These are phyloP conservation scores for Hypomyces perniciosus DNA, from an alignment of 2,329 filamentous ascomycete genomes.

Conservation along the genomic window DNA sequence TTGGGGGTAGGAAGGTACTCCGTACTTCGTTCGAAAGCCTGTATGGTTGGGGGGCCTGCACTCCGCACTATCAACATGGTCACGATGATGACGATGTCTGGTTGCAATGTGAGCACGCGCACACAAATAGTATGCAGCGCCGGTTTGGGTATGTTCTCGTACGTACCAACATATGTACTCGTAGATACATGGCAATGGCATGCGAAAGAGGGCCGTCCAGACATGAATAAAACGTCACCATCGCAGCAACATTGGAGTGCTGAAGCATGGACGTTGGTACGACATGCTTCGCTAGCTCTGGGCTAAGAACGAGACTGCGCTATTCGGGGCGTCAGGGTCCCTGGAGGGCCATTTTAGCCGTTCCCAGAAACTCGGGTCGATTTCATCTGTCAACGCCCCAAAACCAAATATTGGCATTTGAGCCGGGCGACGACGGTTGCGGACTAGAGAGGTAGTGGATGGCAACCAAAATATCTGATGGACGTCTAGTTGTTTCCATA, in stretches of 20 bases:
- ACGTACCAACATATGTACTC: too few species aligned
- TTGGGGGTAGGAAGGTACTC: background rate
- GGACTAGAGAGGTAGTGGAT: background rate
- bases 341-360: slow-evolving; percentile 28
- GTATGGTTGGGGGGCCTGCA: background rate
- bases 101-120: too few species aligned
- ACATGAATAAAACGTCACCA: too few species aligned
- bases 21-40: slow-evolving; percentile 3
- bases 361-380: slow-evolving; percentile 34
- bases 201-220: too few species aligned
- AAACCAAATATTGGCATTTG: background rate
- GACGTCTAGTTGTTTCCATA: too few species aligned
- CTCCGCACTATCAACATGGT: background rate
- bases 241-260: background rate
- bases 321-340: slow-evolving; percentile 11
- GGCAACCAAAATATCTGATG: background rate
- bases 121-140: too few species aligned
- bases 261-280: background rate
- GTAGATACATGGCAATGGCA: too few species aligned
- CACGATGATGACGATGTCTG: too few species aligned
- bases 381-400: slow-evolving; percentile 29
- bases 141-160: too few species aligned
- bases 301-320: slow-evolving; percentile 20
- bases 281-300: background rate
- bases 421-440: background rate